Percentiles rank a stretch among this genome's conserved stretches.
Conservation (phyloP, 2,329 filamentous ascomycete genomes). For the Diaporthe citri region DNA sequence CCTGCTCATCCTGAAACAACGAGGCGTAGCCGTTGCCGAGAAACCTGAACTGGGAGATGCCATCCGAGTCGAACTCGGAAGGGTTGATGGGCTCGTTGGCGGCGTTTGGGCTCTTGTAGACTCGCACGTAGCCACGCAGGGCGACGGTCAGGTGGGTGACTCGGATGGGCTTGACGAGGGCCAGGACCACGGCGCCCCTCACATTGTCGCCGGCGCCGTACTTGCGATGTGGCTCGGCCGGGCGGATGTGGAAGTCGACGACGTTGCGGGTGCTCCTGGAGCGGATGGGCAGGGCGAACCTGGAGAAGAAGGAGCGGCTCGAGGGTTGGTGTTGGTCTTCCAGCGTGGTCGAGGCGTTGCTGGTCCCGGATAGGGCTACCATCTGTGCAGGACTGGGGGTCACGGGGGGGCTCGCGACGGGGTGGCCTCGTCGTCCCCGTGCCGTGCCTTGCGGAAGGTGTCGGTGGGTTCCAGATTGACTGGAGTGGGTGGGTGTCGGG, state of each 20-base stretch:
- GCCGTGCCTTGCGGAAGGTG: constrained; percentile 27
- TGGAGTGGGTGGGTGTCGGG: constrained; percentile 8
- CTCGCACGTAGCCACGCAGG: constrained; percentile 83
- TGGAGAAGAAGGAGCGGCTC: constrained; percentile 64
- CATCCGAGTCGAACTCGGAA: constrained; percentile 53
- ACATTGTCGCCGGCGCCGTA: constrained; percentile 83
- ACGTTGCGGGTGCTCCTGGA: constrained; percentile 71
- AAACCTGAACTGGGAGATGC: constrained; percentile 62
- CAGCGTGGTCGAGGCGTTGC: constrained; percentile 53
- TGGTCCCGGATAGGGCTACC: constrained; percentile 56
- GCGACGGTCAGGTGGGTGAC: constrained; percentile 85
- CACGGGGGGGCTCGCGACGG: constrained; percentile 34
- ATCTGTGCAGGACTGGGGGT: constrained; percentile 55
- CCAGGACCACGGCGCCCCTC: constrained; percentile 78
- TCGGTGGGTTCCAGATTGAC: constrained; percentile 18
- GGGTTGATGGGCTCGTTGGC: constrained; percentile 62
- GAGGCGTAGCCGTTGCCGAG: constrained; percentile 84
- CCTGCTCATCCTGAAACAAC: constrained; percentile 85
- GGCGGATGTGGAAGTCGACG: constrained; percentile 82
- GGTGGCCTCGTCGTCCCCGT: constrained; percentile 36
- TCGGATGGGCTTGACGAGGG: constrained; percentile 78
- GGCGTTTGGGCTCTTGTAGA: constrained; percentile 77
- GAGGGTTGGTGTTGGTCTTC: constrained; percentile 54
- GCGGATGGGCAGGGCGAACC: constrained; percentile 64
- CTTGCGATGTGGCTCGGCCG: constrained; percentile 82